These are phyloP conservation scores for Coemansia sp. DNA, from an alignment of 192 early-diverging fungal genomes.

Conservation along the genomic window DNA sequence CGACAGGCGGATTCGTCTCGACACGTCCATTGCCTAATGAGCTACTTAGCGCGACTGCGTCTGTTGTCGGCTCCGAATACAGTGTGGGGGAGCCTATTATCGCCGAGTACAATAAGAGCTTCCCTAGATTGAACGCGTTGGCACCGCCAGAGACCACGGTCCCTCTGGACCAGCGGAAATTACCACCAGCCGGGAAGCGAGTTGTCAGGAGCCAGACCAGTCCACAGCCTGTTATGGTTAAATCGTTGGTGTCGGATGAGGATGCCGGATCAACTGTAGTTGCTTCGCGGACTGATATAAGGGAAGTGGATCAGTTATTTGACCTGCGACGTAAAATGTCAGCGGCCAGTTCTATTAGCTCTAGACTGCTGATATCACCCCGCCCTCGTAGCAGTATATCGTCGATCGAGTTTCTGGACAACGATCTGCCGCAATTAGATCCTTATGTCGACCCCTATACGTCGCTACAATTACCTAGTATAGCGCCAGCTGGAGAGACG, in stretches of 20 bases:
- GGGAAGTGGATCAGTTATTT: background rate
- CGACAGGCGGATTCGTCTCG: constrained; percentile 14
- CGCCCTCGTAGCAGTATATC: background rate
- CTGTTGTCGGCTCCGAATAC: constrained; percentile 2
- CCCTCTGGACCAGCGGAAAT: background rate
- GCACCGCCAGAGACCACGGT: constrained; percentile 20
- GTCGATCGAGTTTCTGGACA: constrained; percentile 15
- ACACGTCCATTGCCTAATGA: background rate
- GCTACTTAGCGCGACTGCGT: background rate
- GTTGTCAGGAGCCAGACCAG: background rate
- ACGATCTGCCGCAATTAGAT: constrained; percentile 2
- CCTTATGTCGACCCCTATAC: constrained; percentile 39
- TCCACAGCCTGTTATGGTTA: background rate
- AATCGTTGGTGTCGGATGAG: constrained; percentile 2
- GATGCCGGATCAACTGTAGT: constrained; percentile 14
- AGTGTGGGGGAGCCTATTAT: constrained; percentile 3
- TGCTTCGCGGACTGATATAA: background rate
- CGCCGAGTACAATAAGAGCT: background rate
- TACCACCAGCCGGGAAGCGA: background rate
- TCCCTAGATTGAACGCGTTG: constrained; percentile 11
- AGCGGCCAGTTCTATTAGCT: background rate
- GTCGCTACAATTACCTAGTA: constrained; percentile 9
- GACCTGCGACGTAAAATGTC: background rate
- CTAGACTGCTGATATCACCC: background rate
- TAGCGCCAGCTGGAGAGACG: background rate